Base-by-base conservation (phyloP, 1,284 basidiomycete species). In the Microbotryum lychnidis-dioicae region DNA sequence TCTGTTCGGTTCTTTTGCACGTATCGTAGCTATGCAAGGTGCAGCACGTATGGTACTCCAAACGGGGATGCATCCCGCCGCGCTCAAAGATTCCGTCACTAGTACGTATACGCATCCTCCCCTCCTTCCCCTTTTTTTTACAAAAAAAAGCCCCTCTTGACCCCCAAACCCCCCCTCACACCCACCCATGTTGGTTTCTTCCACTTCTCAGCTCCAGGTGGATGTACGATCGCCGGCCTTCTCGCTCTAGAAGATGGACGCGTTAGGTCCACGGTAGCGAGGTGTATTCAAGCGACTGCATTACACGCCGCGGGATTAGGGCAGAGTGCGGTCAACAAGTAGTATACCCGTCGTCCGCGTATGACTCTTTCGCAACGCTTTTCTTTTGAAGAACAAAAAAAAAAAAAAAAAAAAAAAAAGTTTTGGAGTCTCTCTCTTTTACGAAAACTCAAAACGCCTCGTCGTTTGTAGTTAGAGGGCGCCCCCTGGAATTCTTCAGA, bases 181-280 rank as follows among this genome's bases (percentile, higher is more conserved):
- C 25, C 4, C 25, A 3, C 25, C 25, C 25, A 25, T 25, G 25
- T 50, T 23, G 23, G 23, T 12, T 18, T 14, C n/a, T 20, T 5
- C 46, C 9, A 29, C 2, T 18, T 33, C 54, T 54, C 66, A 97
- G 92, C 96, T 49, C 96, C 96, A 0, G 96, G 94, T 62, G 96
- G 96, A 42, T 98, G 94, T 74, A 99, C 96, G 0, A 99, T 99
- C 69, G 96, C 96, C 1, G 96, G 96, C 18, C 78, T 99, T 51
- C 79, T 99, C 33, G 88, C 90, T 0, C 81, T 99, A 73, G 96
- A 99, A 76, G 96, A 99, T 72, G 96, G 94, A 0, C 81, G 84
- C 67, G 86, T 98, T 25, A 83, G 96, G 50, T 93, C 91, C 1
- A 97, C 94, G 0, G 93, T 99, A 72, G 96, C 96, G 10, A 82